Evolutionary conservation across 2,329 filamentous ascomycete genomes (phyloP).

Genomic region (Claviceps sp.): DNA sequence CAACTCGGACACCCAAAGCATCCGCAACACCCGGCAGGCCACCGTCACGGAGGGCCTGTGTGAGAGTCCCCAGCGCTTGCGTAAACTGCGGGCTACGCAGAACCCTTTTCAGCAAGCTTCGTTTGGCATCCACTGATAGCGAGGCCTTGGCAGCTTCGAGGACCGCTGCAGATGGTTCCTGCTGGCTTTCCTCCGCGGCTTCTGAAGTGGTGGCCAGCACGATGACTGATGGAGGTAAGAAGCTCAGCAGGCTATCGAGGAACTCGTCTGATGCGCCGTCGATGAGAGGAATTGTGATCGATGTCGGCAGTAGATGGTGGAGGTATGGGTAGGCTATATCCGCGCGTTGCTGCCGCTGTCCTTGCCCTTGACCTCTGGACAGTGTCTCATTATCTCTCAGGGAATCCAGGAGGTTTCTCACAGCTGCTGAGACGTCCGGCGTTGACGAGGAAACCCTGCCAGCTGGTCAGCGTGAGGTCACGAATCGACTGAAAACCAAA

Average conservation of each 20-base stretch:
- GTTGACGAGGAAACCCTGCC: constrained; percentile 45
- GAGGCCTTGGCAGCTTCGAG: constrained; percentile 62
- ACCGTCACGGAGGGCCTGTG: constrained; percentile 77
- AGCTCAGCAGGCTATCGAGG: constrained; percentile 61
- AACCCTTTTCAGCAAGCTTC: constrained; percentile 65
- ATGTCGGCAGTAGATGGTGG: constrained; percentile 68
- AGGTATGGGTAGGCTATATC: constrained; percentile 68
- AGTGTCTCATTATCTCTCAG: constrained; percentile 44
- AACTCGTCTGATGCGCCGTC: constrained; percentile 49
- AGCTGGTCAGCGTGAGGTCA: constrained; percentile 28
- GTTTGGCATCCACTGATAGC: constrained; percentile 65
- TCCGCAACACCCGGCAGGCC: constrained; percentile 83
- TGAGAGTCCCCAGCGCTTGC: constrained; percentile 75
- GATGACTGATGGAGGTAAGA: constrained; percentile 67
- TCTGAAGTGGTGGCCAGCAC: constrained; percentile 56
- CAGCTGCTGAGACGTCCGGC: constrained; percentile 60
- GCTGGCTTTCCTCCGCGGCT: constrained; percentile 39
- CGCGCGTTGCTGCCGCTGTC: constrained; percentile 15
- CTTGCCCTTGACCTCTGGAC: constrained; percentile 20
- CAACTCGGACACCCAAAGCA: constrained; percentile 65
- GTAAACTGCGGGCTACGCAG: constrained; percentile 81
- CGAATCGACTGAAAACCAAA: background rate
- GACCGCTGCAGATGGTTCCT: constrained; percentile 54
- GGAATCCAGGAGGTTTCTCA: constrained; percentile 81
- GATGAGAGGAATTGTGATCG: constrained; percentile 65